Conservation (phyloP, 306 rosid genomes). For the Nissolia schottii region DNA sequence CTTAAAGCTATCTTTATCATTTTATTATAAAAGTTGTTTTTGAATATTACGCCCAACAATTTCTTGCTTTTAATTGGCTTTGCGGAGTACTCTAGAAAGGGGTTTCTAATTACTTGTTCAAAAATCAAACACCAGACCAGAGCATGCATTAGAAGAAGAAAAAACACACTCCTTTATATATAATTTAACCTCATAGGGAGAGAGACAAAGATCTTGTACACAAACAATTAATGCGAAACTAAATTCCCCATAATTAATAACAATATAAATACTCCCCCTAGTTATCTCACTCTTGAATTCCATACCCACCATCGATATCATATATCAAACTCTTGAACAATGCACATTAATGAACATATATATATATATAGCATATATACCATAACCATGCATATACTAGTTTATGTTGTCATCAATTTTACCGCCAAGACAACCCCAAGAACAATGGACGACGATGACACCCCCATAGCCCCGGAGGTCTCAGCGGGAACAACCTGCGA, state of each 20-base stretch:
- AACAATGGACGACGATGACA: constrained; percentile 1
- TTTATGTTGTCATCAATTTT: neutral
- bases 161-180: neutral
- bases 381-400: neutral
- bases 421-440: constrained; percentile 23
- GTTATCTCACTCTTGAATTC: neutral
- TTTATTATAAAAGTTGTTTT: too few relatives aligned
- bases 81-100: too few relatives aligned
- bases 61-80: too few relatives aligned
- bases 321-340: too few relatives aligned
- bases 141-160: neutral
- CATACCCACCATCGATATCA: neutral
- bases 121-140: neutral
- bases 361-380: neutral
- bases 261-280: neutral
- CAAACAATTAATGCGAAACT: too few relatives aligned
- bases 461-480: neutral
- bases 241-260: neutral
- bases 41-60: too few relatives aligned
- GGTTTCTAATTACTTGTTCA: too few relatives aligned
- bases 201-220: neutral
- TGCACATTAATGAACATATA: neutral
- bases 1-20: too few relatives aligned
- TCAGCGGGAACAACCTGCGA: constrained; percentile 39
- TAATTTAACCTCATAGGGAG: too few relatives aligned